These are phyloP conservation scores for Suhomyces choctaworum DNA, from an alignment of 1,139 yeast species.

Conservation along the genomic window DNA sequence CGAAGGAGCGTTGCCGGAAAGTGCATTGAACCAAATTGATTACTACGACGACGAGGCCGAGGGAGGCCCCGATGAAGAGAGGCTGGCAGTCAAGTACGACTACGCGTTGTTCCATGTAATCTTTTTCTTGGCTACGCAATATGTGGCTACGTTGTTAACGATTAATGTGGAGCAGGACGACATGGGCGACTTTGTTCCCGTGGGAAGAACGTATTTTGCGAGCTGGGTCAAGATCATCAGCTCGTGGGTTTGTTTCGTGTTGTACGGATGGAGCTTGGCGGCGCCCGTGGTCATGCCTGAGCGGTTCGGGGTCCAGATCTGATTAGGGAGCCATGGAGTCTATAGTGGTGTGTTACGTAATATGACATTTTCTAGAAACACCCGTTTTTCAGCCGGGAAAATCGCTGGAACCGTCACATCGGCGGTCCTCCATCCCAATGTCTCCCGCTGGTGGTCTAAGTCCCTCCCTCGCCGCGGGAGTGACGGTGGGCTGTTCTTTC, in stretches of 20 bases:
- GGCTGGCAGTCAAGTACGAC: conserved; percentile 73
- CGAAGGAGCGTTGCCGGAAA: conserved; percentile 90
- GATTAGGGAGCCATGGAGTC: too few relatives aligned
- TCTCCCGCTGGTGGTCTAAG: too few relatives aligned
- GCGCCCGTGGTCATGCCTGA: conserved; percentile 94
- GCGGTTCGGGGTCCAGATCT: conserved; percentile 55
- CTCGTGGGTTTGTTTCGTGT: conserved; percentile 85
- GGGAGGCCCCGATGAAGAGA: conserved; percentile 57
- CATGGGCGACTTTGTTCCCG: conserved; percentile 90
- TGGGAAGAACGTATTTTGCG: conserved; percentile 93
- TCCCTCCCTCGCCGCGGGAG: too few relatives aligned
- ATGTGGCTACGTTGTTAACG: conserved; percentile 91
- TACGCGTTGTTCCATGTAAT: conserved; percentile 87
- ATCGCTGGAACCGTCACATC: too few relatives aligned
- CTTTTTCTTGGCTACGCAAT: conserved; percentile 94
- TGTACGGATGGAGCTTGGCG: conserved; percentile 87
- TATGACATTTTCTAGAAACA: too few relatives aligned
- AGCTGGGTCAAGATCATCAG: conserved; percentile 92
- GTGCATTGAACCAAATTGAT: conserved; percentile 78
- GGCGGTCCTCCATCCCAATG: too few relatives aligned
- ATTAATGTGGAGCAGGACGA: conserved; percentile 86
- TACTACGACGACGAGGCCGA: conserved; percentile 50
- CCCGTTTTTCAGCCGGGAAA: too few relatives aligned
- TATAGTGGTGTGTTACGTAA: too few relatives aligned
- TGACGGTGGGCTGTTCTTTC: too few relatives aligned